Conservation (phyloP, 768 basidiomycete genomes). For the Coprinopsis cinerea region DNA sequence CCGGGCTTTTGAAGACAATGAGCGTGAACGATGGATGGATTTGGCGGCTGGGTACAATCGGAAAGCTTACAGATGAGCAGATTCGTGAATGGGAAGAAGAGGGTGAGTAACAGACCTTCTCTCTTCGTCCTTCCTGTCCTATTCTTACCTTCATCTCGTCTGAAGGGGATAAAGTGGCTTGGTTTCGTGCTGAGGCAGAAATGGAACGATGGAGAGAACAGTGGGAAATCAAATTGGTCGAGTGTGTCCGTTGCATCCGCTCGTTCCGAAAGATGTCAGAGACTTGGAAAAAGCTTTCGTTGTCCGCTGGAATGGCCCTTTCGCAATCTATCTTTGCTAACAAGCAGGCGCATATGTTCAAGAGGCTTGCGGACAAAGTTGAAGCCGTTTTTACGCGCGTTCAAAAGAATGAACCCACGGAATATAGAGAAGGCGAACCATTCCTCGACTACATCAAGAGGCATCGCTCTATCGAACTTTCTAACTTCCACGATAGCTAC, state of each 20-base stretch:
- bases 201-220: slow-evolving; percentile 4
- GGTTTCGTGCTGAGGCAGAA: slow-evolving; percentile 4
- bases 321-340: not conserved
- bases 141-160: not conserved
- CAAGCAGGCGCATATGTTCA: not conserved
- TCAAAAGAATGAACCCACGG: too few species aligned
- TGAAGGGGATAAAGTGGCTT: not conserved
- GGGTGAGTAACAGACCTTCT: not conserved
- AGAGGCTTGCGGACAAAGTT: too few species aligned
- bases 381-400: too few species aligned
- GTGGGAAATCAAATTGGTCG: not conserved
- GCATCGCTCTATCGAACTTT: too few species aligned
- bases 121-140: too few species aligned
- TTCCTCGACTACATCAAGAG: too few species aligned
- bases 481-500: too few species aligned
- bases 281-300: not conserved
- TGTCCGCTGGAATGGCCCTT: too few species aligned
- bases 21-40: slow-evolving; percentile 1
- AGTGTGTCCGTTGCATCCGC: not conserved
- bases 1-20: not conserved
- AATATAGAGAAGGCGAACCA: too few species aligned
- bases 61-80: not conserved
- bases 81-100: not conserved
- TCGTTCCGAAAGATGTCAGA: not conserved
- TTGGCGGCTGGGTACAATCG: not conserved